Evolutionary conservation across 2,329 filamentous ascomycete genomes (phyloP), one percentile per base, ranked within the genome.

Genomic region (Scytalidium sp.): DNA sequence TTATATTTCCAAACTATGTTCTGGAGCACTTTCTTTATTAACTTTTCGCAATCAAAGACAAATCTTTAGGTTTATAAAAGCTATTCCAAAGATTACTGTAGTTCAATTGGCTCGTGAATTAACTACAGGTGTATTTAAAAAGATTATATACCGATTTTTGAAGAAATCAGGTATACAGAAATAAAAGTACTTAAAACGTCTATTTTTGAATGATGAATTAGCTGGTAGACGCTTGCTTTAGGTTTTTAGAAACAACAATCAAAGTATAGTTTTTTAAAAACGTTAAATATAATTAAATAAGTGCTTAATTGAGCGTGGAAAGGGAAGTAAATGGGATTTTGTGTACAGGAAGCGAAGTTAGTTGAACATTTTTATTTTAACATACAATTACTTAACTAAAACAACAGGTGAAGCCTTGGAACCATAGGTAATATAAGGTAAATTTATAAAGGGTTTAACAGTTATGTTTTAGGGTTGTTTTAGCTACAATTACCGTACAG

Each of bases 381-480:
- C 13, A 5, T 9, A 36, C 13, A 36, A 36, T 36, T 36, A 36
- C 13, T 36, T 4, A 36, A 6, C 13, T 5, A 36, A 36, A 15
- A 15, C 5, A 36, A 39, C 20, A 47, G 32, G 32, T 19, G 32
- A 47, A 25, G 32, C 32, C 17, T 21, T 47, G 5, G 9, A 32
- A 43, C 13, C 25, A 13, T 43, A 22, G 22, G 39, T 40, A 43
- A 22, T 39, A n/a, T n/a, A 44, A 25, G 23, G 23, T 1, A 41
- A 44, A 19, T 17, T 21, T 20, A 3, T 25, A 17, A 56, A 49
- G 40, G 42, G 47, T 25, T 27, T 56, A 10, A 29, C 5, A 41
- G 45, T 52, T 46, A 56, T 56, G 41, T 51, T 56, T 20, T 56
- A 29, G 46, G 49, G 29, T 13, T 44, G 22, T 20, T 56, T 56